A percentile compares a stretch with the other conserved stretches of the same genome.
phyloP scores from a whole-genome alignment of 768 basidiomycete genomes.

The Mycena indigotica region DNA sequence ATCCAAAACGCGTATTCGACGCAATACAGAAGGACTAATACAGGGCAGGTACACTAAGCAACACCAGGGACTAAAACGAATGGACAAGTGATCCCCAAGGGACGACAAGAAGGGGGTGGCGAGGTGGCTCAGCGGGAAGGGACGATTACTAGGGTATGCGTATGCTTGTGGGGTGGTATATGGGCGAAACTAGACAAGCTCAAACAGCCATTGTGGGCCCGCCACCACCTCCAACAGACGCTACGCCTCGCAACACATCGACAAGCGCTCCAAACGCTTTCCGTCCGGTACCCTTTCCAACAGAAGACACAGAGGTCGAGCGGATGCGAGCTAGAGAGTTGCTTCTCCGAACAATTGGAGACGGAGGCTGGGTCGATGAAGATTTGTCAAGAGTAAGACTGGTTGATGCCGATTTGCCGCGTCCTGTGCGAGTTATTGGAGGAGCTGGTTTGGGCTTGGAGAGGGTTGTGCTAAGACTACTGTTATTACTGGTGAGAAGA shows the following conservation, averaged over 20 bases:
- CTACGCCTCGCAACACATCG: slow-evolving; percentile 21
- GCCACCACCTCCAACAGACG: slow-evolving; percentile 9
- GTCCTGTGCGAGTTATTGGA: background rate
- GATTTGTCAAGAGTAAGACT: background rate
- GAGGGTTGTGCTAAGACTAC: background rate
- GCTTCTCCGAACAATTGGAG: slow-evolving; percentile 4
- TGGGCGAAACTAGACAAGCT: background rate
- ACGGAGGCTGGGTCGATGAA: background rate
- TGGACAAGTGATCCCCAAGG: background rate
- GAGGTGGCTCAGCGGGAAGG: background rate
- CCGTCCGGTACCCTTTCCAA: slow-evolving; percentile 7
- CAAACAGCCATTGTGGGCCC: slow-evolving; percentile 1
- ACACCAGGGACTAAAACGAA: background rate
- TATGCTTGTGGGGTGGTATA: background rate
- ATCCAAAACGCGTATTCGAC: background rate
- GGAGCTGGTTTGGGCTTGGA: background rate
- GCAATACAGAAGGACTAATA: background rate
- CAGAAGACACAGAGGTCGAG: slow-evolving; percentile 16
- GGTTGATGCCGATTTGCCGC: background rate
- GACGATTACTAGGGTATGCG: background rate
- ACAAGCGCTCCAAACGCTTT: slow-evolving; percentile 21
- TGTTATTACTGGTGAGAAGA: background rate
- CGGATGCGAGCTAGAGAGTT: slow-evolving; percentile 11
- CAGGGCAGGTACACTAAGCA: background rate
- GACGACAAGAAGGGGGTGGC: background rate